Evolutionary conservation across 352 stramenopile species (phyloP).

Genomic region (Phytophthora hibernalis): DNA sequence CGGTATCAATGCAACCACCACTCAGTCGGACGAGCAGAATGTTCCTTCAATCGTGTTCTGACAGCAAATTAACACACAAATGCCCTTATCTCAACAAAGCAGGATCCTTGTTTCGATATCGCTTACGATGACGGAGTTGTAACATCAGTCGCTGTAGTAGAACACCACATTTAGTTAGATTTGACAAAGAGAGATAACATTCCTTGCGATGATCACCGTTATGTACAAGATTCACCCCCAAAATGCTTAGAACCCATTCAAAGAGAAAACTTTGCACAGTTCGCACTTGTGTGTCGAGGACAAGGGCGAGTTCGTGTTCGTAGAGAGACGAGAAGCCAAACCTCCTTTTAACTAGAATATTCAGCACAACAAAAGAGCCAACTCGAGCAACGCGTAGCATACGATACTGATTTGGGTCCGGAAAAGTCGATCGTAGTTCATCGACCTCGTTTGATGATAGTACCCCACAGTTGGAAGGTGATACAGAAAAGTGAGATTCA

Average conservation of each 20-base stretch:
- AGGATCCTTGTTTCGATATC: background rate
- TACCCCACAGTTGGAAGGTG: slow-evolving; percentile 33
- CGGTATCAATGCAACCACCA: no score
- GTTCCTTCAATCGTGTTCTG: no score
- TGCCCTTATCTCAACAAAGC: background rate
- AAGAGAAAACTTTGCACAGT: slow-evolving; percentile 30
- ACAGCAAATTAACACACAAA: no score
- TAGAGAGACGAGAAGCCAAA: slow-evolving; percentile 36
- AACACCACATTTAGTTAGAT: background rate
- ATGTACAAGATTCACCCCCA: slow-evolving; percentile 38
- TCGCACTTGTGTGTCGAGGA: slow-evolving; percentile 37
- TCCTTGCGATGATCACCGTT: slow-evolving; percentile 16
- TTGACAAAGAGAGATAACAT: background rate
- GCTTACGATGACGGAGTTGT: background rate
- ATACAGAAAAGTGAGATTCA: slow-evolving; percentile 25
- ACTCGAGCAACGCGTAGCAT: slow-evolving; percentile 23
- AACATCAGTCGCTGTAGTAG: background rate
- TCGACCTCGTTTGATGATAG: slow-evolving; percentile 23
- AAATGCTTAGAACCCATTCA: slow-evolving; percentile 29
- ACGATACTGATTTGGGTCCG: slow-evolving; percentile 1
- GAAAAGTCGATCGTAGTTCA: background rate
- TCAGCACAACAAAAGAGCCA: slow-evolving; percentile 26
- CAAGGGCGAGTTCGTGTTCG: slow-evolving; percentile 41
- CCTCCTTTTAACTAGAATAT: slow-evolving; percentile 10
- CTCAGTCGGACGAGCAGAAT: no score